Conservation (phyloP, 768 basidiomycete genomes). For the Hirschioporus abietinus region DNA sequence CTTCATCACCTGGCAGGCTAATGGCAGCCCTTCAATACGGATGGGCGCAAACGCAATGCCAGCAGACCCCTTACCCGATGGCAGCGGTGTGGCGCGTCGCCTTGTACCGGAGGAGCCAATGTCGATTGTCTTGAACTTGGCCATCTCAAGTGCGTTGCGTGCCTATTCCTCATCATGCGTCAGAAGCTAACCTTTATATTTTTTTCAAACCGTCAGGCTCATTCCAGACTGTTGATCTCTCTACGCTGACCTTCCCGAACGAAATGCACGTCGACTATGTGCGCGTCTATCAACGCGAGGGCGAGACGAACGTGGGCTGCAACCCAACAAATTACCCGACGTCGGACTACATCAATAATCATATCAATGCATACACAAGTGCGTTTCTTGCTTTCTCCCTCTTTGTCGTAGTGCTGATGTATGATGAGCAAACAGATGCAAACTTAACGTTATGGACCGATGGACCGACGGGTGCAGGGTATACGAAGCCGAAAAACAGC, state of each 20-base stretch:
- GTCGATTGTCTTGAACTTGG: constrained; percentile 57
- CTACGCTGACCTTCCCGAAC: constrained; percentile 62
- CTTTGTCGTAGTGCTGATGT: constrained; percentile 1
- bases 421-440: constrained; percentile 19
- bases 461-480: constrained; percentile 24
- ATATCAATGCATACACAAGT: constrained; percentile 57
- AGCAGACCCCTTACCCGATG: constrained; percentile 35
- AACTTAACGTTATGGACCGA: constrained; percentile 26
- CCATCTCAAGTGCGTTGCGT: constrained; percentile 43
- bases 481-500: constrained; percentile 35
- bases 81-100: constrained; percentile 53
- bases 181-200: neutral
- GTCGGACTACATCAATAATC: constrained; percentile 49
- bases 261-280: constrained; percentile 75
- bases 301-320: constrained; percentile 57
- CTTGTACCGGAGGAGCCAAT: constrained; percentile 50
- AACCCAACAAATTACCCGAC: constrained; percentile 63
- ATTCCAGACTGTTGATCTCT: constrained; percentile 44
- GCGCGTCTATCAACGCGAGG: constrained; percentile 69
- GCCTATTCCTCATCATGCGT: neutral
- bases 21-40: constrained; percentile 43
- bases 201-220: neutral
- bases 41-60: constrained; percentile 54
- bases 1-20: constrained; percentile 72
- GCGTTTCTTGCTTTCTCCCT: constrained; percentile 22